Evolutionary conservation across 768 basidiomycete species (phyloP), one percentile per base, ranked within the genome.

Genomic region (Hydnum rufescens): DNA sequence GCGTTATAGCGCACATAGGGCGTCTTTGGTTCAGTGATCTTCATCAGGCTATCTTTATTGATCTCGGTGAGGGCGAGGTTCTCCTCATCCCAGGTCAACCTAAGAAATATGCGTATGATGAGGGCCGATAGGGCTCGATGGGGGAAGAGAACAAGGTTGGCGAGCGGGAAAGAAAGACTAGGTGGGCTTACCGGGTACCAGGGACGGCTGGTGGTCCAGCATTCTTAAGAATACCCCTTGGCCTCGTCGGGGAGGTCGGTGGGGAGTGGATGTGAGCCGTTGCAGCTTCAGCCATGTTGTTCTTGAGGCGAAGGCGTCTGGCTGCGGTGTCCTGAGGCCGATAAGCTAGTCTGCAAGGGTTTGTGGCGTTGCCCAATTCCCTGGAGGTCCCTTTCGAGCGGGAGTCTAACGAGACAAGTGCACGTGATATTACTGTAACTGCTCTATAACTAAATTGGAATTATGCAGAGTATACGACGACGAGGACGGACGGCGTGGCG

Each of bases 1-100:
- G 85, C 74, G 60, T 89, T 83, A 65, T 89, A 92, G 58, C 87
- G 72, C 51, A 96, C 90, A 65, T 84, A 96, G 1, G 90, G 90
- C 5, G 90, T 96, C 74, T 96, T 96, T 51, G 90, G 90, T 61
- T 96, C 90, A 2, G 86, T 89, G 61, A 96, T 96, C 76, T 95
- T 96, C 90, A 95, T 96, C 62, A 89, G 69, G 57, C 86, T 90
- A 61, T 93, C 89, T 66, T 93, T 93, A 71, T 83, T 78, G 58
- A 88, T 79, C 66, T 96, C 90, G 1, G 90, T 95, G 60, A 85
- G 65, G 25, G 86, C 85, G 32, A 96, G 72, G 62, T 95, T 96
- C 63, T 78, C 85, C 61, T 96, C 90, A 62, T 96, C 92, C 90
- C 90, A 96, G 62, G 86, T 84, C 60, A 95, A 62, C 59, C 80